Evolutionary conservation across 2,329 filamentous ascomycete species (phyloP).

Genomic region (Coniochaeta sp.): DNA sequence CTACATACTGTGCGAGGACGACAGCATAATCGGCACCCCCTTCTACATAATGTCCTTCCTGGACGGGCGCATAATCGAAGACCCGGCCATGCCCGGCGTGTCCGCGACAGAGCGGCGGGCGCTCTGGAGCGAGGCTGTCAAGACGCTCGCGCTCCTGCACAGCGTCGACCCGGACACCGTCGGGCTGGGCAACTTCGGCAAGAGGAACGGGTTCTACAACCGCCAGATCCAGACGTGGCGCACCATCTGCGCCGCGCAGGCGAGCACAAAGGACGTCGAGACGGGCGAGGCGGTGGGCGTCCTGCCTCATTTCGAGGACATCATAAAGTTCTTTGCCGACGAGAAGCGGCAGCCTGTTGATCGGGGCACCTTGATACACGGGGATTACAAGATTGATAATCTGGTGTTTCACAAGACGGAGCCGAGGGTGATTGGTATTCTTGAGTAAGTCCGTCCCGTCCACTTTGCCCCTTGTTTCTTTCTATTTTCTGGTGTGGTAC

Average conservation of each 20-base stretch:
- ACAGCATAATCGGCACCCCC: constrained; percentile 70
- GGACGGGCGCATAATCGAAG: constrained; percentile 87
- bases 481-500: neutral
- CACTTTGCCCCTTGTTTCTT: too few relatives aligned
- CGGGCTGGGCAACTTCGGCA: constrained; percentile 67
- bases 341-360: constrained; percentile 65
- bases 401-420: constrained; percentile 84
- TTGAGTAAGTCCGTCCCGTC: constrained; percentile 53
- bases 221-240: constrained; percentile 80
- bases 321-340: constrained; percentile 71
- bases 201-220: constrained; percentile 68
- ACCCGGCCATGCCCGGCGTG: constrained; percentile 72
- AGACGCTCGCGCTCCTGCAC: constrained; percentile 81
- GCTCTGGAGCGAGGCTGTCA: constrained; percentile 82
- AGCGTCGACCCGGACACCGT: constrained; percentile 58
- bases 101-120: constrained; percentile 59
- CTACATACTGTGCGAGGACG: constrained; percentile 81
- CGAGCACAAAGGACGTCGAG: constrained; percentile 66
- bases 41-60: constrained; percentile 98
- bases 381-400: constrained; percentile 95
- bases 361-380: constrained; percentile 74
- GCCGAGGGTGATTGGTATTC: constrained; percentile 79
- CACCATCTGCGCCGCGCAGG: constrained; percentile 72
- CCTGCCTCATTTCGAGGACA: constrained; percentile 75
- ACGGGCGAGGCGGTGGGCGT: constrained; percentile 69